Base-by-base conservation (phyloP, 768 basidiomycete species). In the Crepidotus variabilis region DNA sequence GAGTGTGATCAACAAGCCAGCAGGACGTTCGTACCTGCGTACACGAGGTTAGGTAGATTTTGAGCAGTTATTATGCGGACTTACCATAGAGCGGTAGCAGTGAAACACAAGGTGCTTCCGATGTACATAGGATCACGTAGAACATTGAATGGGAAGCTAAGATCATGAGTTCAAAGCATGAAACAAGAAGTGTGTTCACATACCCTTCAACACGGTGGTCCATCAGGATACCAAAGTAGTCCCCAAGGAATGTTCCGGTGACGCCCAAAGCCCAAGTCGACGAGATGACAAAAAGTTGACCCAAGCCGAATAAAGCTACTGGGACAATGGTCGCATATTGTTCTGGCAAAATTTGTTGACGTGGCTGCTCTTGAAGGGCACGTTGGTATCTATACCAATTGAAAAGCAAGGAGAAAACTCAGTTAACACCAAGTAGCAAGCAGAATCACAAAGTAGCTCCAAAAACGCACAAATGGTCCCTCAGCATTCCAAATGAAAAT, bases 111-210 rank as follows among this genome's bases (percentile, higher is more conserved):
- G 5, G 94, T 94, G 66, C 89, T 93, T 7, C 96, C 96, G 47
- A 94, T 90, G 67, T 99, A 98, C 96, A 99, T 99, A 0, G 96
- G 96, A 70, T 97, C 88, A 18, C 83, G 78, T 43, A 95, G 78
- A 48, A 97, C 81, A 68, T 96, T 96, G 80, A 98, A 99, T 0
- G 96, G 96, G 78, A 99, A 99, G 20, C 81, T 82, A 23, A 47
- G 32, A 24, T 46, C 18, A 59, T 14, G 36, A 18, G 28, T 14
- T 11, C 39, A 43, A 43, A 28, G 28, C 8, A 28, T 8, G 28
- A 8, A 28, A 8, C 28, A 3, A 28, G 5, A 4, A 11, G 5
- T 11, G 18, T 11, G 2, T 43, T 16, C 39, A 43, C 39, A 20
- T 20, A 43, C 39, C 39, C 39, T 43, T 43, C 39, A 43, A 22